A percentile compares a stretch with the other conserved stretches of the same genome.
These are phyloP conservation scores for Fallopia convolvulus DNA, from an alignment of 148 eudicot genomes.

Conservation along the genomic window DNA sequence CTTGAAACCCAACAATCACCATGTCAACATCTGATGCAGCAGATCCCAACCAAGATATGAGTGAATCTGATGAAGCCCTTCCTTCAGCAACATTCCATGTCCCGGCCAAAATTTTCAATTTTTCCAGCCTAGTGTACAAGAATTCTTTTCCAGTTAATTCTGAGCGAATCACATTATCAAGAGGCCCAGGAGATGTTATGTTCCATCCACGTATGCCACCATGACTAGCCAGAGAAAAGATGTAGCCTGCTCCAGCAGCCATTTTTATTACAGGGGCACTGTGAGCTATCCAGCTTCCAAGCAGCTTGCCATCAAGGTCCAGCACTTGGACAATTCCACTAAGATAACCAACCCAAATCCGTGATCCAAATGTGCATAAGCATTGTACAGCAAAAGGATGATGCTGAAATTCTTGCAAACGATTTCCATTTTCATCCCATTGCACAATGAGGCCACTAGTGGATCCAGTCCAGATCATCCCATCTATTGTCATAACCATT, in stretches of 20 bases:
- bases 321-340: constrained; percentile 71
- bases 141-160: constrained; percentile 77
- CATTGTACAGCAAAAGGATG: constrained; percentile 57
- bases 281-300: constrained; percentile 84
- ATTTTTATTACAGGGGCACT: constrained; percentile 54
- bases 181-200: constrained; percentile 71
- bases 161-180: constrained; percentile 55
- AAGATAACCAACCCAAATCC: constrained; percentile 83
- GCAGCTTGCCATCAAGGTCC: constrained; percentile 63
- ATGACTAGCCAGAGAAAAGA: constrained; percentile 76
- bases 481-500: constrained; percentile 50
- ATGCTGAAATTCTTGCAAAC: constrained; percentile 63
- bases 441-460: constrained; percentile 78
- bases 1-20: constrained; percentile 87
- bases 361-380: constrained; percentile 66
- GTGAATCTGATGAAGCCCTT: constrained; percentile 77
- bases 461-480: constrained; percentile 82
- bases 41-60: constrained; percentile 83
- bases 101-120: constrained; percentile 71
- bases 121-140: constrained; percentile 69
- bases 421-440: constrained; percentile 97
- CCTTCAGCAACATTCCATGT: constrained; percentile 99
- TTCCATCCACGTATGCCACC: constrained; percentile 98
- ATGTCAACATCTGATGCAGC: constrained; percentile 65
- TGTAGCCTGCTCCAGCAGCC: constrained; percentile 64